Base-by-base conservation (phyloP, 1,284 basidiomycete genomes). In the Kwoniella shivajii region DNA sequence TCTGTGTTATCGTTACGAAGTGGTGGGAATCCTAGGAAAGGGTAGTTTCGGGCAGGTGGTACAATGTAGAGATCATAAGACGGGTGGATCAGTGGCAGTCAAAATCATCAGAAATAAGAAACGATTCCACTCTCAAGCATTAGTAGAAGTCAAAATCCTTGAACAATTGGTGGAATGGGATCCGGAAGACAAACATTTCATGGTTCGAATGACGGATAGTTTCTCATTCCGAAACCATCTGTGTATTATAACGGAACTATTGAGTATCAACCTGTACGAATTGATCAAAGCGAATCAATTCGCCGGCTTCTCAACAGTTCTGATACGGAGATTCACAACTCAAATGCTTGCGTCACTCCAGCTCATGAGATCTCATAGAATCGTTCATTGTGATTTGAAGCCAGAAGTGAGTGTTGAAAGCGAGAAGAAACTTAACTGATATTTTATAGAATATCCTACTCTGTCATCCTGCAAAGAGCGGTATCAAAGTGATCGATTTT, bases 41-140 rank as follows among this genome's bases (percentile, higher is more conserved):
- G 96, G 96, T 26, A 98, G 95, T 7, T 99, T 99, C 66, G 96
- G 96, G 14, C 96, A 99, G 74, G 96, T 99, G 14, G 79, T 99
- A 22, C 89, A 92, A 72, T 99, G 95, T 78, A 87, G 92, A 37
- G 96, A 99, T 78, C 92, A 99, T 78, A 88, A 88, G 74, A 93
- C 93, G n/a, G 96, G 96, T 13, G 85, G 91, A 66, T 94, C 91
- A 30, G 92, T 98, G 16, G 96, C 96, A 6, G 88, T 99, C 82
- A 99, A 99, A 83, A 96, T 99, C 66, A 99, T 99, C 68, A 86
- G 96, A 36, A 99, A 99, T 82, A 99, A 98, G 84, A 98, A 98
- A 79, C 84, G 96, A 42, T 99, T 99, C 83, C 95, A 99, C 75
- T 91, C 97, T 69, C 96, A 99, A 78, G 96, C 96, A 4, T 79